Percentiles rank a stretch among this genome's conserved stretches.
Evolutionary conservation across 306 rosid species (phyloP).

Genomic region (Fragaria vesca): DNA sequence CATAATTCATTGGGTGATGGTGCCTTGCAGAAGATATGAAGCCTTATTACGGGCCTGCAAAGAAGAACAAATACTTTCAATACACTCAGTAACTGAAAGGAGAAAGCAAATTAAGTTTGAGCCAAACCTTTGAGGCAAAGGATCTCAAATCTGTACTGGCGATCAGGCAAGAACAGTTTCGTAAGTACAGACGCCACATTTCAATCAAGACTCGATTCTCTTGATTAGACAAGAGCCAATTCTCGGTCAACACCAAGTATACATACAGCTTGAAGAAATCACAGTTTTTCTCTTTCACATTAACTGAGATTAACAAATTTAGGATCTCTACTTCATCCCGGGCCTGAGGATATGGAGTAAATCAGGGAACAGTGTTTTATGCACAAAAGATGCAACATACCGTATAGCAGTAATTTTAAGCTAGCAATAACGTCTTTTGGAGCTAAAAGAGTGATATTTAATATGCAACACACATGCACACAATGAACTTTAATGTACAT

Average conservation of each 20-base stretch:
- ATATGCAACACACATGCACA: not conserved
- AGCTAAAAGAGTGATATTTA: not conserved
- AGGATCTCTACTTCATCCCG: conserved; percentile 53
- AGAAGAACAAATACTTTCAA: not conserved
- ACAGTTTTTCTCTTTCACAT: conserved; percentile 64
- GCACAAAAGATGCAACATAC: not conserved
- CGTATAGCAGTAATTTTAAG: not conserved
- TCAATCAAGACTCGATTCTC: conserved; percentile 47
- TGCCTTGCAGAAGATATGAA: conserved; percentile 71
- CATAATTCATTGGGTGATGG: conserved; percentile 9
- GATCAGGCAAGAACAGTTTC: conserved; percentile 70
- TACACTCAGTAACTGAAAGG: conserved; percentile 7
- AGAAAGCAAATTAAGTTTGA: conserved; percentile 21
- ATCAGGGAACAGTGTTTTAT: conserved; percentile 2
- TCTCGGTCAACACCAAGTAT: conserved; percentile 69
- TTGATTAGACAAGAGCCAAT: conserved; percentile 63
- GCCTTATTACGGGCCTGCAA: conserved; percentile 87
- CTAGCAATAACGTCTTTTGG: not conserved
- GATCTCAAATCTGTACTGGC: conserved; percentile 75
- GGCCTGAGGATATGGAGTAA: conserved; percentile 44
- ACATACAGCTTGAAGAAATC: conserved; percentile 73
- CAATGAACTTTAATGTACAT: not conserved
- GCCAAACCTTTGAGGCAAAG: conserved; percentile 74
- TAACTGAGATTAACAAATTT: conserved; percentile 45
- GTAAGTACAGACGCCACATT: conserved; percentile 59